Evolutionary conservation across 768 basidiomycete species (phyloP), one percentile per base, ranked within the genome.

Genomic region (Kwoniella botswanensis): DNA sequence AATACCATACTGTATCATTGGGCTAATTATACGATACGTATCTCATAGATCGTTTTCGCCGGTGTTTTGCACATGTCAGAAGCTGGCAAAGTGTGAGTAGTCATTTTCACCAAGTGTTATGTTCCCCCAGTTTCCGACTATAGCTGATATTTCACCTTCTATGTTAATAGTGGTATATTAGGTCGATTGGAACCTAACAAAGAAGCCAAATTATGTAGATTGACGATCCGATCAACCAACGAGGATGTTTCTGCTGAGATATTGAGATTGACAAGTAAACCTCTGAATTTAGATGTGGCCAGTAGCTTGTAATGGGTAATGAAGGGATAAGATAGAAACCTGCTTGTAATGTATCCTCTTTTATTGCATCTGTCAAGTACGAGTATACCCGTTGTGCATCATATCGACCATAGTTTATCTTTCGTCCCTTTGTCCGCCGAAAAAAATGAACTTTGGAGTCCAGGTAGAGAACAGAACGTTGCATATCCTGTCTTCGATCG

Each of bases 181-280:
- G 84, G 98, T 73, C 88, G 97, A 65, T 83, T 98, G 35, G 97
- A 99, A 83, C 97, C 97, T 2, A 99, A 98, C 85, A 88, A 89
- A 63, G 94, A 97, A 70, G 97, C 96, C 29, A 96, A 97, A 93
- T 86, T 98, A 43, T 98, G 94, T 84, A 91, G 97, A 44, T 80
- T 98, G 70, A 99, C 97, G 6, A 88, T 98, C 55, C 88, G 97
- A 79, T 96, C 94, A 79, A 98, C 97, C 3, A 98, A 97, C 66
- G 94, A 94, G 82, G 88, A 90, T 11, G 94, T 98, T 10, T 85
- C 85, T 24, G 75, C 80, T 18, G 83, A 85, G 71, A 65, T 85
- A 13, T 72, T 85, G 66, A 67, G 78, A 43, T 63, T 84, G 46
- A 68, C 81, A n/a, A 71, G 77, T 21, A 82, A 82, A 67, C 84